Conservation (phyloP, 2,329 filamentous ascomycete species). For the Cephalotrichum gorgonifer region DNA sequence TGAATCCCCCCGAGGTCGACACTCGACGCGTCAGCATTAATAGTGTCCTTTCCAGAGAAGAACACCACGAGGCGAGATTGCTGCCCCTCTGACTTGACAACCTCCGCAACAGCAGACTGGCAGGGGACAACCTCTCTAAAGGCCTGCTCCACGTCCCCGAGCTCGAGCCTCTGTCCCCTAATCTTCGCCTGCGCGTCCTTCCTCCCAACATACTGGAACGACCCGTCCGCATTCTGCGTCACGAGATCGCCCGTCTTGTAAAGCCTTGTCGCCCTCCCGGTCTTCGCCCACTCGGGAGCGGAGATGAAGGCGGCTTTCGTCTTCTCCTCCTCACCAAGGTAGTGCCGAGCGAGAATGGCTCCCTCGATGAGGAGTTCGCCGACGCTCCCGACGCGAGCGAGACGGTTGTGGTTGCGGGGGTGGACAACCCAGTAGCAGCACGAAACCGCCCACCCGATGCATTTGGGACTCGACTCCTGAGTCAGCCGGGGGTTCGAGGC, state of each 20-base stretch:
- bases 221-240: conserved; percentile 37
- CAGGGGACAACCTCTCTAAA: conserved; percentile 30
- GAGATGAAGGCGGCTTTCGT: conserved; percentile 48
- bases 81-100: conserved; percentile 32
- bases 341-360: conserved; percentile 51
- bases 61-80: conserved; percentile 36
- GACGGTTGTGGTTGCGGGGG: conserved; percentile 30
- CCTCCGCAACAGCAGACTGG: conserved; percentile 34
- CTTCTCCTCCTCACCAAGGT: conserved; percentile 46
- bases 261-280: conserved; percentile 28
- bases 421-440: conserved; percentile 40
- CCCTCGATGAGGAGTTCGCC: conserved; percentile 46
- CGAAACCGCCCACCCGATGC: conserved; percentile 36
- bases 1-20: conserved; percentile 15
- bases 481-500: conserved; percentile 28
- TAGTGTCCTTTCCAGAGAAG: conserved; percentile 18
- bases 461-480: conserved; percentile 26
- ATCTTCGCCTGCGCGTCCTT: conserved; percentile 62
- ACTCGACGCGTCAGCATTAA: conserved; percentile 12
- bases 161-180: conserved; percentile 53
- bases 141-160: conserved; percentile 37
- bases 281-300: conserved; percentile 26
- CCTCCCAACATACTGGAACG: conserved; percentile 47
- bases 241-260: conserved; percentile 54
- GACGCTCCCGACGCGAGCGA: conserved; percentile 35